These are phyloP conservation scores for Penicillium sclerotigenum DNA, from an alignment of 2,329 filamentous ascomycete genomes.

Conservation along the genomic window DNA sequence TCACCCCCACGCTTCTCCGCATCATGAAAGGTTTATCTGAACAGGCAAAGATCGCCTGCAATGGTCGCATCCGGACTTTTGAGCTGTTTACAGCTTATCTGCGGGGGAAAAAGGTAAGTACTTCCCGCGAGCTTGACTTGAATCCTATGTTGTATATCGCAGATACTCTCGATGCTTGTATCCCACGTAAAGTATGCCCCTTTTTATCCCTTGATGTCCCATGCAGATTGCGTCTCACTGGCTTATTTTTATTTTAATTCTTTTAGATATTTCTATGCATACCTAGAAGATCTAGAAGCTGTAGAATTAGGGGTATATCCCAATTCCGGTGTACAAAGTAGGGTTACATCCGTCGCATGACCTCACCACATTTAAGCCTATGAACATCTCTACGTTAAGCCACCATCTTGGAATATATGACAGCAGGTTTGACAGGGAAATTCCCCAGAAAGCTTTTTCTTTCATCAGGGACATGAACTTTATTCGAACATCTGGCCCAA, in stretches of 20 bases:
- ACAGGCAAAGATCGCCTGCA: constrained; percentile 12
- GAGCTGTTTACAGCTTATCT: constrained; percentile 2
- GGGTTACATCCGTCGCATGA: constrained; percentile 8
- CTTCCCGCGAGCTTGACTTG: not conserved
- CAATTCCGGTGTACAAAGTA: not conserved
- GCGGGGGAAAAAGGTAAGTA: not conserved
- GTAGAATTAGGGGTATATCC: not conserved
- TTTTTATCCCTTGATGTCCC: not conserved
- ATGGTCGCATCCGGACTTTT: constrained; percentile 15
- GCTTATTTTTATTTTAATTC: not conserved
- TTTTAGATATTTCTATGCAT: not conserved
- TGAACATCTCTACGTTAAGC: not conserved
- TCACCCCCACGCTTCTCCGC: constrained; percentile 27
- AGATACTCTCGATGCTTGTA: not conserved
- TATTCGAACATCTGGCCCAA: too few species aligned
- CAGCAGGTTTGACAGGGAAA: not conserved
- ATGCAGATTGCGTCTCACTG: not conserved
- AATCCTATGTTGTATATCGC: not conserved
- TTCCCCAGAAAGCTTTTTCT: not conserved
- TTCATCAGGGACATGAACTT: not conserved
- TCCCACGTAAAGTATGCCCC: not conserved
- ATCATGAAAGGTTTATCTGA: constrained; percentile 7
- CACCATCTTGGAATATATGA: not conserved
- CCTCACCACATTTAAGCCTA: constrained; percentile 1
- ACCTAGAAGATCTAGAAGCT: not conserved